Percentiles rank a stretch among this genome's conserved stretches.
phyloP scores from a whole-genome alignment of 2,329 filamentous ascomycete genomes.

The Fragosphaeria purpurea region DNA sequence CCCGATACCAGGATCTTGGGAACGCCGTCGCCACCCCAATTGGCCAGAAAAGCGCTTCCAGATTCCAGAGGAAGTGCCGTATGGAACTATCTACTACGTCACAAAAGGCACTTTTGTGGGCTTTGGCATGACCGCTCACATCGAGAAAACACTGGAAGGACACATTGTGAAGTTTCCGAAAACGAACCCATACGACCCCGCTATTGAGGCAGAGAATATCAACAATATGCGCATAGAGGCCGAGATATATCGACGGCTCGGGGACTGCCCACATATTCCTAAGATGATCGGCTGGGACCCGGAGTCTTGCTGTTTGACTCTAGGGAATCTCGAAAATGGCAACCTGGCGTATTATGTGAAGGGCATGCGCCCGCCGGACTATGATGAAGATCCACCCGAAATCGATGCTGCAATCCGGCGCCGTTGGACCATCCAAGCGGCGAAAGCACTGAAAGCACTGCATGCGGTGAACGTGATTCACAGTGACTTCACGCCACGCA shows the following conservation, averaged over 20 bases:
- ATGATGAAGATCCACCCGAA: neutral
- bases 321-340: neutral
- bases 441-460: neutral
- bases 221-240: neutral
- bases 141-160: neutral
- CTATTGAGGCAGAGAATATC: neutral
- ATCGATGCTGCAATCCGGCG: neutral
- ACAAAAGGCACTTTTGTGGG: neutral
- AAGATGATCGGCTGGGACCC: neutral
- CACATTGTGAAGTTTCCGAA: neutral
- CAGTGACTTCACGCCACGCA: neutral
- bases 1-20: neutral
- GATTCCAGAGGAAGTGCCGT: neutral
- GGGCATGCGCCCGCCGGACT: neutral
- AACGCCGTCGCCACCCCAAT: neutral
- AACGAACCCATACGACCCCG: neutral
- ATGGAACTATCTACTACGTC: conserved; percentile 1
- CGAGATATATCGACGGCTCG: neutral
- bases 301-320: neutral
- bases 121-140: neutral
- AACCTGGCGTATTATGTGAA: neutral
- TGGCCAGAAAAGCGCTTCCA: neutral
- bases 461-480: neutral
- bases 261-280: neutral
- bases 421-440: neutral